phyloP scores from a whole-genome alignment of 2,329 filamentous ascomycete genomes.

The Diaporthe sp. region DNA sequence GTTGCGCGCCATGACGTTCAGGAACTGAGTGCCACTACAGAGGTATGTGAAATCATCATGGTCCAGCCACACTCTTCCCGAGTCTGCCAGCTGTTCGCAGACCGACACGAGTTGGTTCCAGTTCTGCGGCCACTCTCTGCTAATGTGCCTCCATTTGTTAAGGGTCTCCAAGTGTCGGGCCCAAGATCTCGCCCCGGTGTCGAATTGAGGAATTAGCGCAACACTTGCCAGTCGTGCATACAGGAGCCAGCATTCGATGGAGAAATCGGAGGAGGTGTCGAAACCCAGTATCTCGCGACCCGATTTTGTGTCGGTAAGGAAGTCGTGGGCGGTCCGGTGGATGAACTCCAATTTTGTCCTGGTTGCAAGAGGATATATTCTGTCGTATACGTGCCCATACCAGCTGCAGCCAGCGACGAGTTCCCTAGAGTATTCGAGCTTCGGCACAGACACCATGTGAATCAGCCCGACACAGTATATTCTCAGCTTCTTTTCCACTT shows the following conservation, averaged over 20 bases:
- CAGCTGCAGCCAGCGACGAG: neutral
- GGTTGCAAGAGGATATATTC: neutral
- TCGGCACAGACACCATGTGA: neutral
- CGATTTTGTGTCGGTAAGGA: conserved; percentile 42
- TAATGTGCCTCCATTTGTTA: neutral
- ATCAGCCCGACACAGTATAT: conserved; percentile 4
- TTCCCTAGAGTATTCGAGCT: rapidly evolving
- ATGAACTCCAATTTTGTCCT: neutral
- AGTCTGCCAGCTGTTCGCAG: conserved; percentile 1
- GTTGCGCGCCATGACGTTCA: neutral
- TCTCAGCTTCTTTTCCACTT: neutral
- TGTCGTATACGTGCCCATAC: conserved; percentile 27
- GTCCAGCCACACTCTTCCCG: neutral
- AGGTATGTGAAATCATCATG: rapidly evolving
- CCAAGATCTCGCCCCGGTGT: too few species aligned
- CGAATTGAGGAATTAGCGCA: neutral
- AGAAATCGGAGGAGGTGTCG: neutral
- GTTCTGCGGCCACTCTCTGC: neutral
- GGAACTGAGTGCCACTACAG: neutral
- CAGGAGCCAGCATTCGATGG: neutral
- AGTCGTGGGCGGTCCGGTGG: conserved; percentile 23
- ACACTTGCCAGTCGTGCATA: neutral
- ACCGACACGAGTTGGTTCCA: neutral
- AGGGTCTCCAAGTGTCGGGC: too few species aligned
- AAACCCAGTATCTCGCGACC: neutral